A percentile compares a stretch with the other conserved stretches of the same genome.
Conservation (phyloP, 2,329 filamentous ascomycete species). For the Microcyclosporella mali region DNA sequence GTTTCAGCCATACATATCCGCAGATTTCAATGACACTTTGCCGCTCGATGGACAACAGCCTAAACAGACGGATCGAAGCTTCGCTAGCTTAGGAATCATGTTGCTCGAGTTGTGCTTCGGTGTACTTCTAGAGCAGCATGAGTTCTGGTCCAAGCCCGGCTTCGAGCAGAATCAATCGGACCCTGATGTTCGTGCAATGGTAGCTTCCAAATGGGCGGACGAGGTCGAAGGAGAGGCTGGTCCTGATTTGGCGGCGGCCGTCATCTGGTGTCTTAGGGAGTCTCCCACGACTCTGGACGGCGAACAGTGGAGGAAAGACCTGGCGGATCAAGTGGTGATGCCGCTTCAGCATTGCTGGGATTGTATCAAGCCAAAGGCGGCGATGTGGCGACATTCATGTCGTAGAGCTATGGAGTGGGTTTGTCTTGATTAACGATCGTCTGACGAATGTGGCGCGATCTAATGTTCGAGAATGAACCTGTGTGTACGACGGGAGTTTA, state of each 20-base stretch:
- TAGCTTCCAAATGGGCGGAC: constrained; percentile 8
- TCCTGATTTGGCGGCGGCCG: constrained; percentile 2
- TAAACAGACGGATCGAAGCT: constrained; percentile 10
- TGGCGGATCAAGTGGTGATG: constrained; percentile 12
- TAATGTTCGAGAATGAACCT: no score
- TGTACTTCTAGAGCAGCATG: constrained; percentile 3
- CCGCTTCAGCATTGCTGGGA: constrained; percentile 11
- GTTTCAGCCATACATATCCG: constrained; percentile 13
- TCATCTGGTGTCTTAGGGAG: constrained; percentile 12
- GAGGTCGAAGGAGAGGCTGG: constrained; percentile 9
- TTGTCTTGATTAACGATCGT: no score
- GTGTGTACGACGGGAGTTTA: no score
- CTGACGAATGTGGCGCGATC: no score
- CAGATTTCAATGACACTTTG: constrained; percentile 5
- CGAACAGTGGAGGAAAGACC: constrained; percentile 11
- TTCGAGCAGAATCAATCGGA: neutral
- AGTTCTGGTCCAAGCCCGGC: constrained; percentile 7
- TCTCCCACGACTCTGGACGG: constrained; percentile 15
- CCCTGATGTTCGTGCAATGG: constrained; percentile 4
- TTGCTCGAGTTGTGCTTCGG: constrained; percentile 11
- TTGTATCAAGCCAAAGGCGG: constrained; percentile 5
- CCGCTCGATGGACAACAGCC: neutral
- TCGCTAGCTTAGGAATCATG: constrained; percentile 14
- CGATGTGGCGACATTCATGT: no score
- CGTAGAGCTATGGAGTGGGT: no score